Conservation (phyloP, 768 basidiomycete genomes). For the Leccinum barrowsii region DNA sequence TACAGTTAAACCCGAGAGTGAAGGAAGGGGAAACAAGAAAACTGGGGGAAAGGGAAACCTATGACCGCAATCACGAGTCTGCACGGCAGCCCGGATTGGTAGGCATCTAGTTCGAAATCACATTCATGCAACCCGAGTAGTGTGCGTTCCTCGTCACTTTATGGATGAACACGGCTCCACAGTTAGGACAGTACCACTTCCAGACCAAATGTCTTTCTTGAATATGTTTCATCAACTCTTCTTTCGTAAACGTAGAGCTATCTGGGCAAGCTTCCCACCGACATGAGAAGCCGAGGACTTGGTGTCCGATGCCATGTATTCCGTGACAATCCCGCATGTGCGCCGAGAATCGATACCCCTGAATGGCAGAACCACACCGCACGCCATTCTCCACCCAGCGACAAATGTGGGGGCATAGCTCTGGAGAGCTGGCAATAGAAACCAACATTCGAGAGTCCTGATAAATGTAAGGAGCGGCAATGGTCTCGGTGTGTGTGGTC, state of each 20-base stretch:
- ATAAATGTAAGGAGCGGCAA: conserved; percentile 8
- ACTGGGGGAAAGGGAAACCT: not conserved
- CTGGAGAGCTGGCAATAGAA: conserved; percentile 27
- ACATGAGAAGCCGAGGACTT: conserved; percentile 13
- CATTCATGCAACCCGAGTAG: conserved; percentile 7
- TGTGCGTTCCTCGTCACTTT: conserved; percentile 20
- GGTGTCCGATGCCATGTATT: conserved; percentile 9
- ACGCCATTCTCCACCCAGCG: conserved; percentile 17
- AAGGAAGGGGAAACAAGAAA: not conserved
- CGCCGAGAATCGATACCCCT: conserved; percentile 13
- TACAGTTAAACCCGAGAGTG: not conserved
- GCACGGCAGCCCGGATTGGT: not conserved
- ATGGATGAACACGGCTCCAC: conserved; percentile 16
- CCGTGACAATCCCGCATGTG: conserved; percentile 24
- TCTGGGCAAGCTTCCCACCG: conserved; percentile 26
- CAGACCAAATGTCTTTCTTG: conserved; percentile 25
- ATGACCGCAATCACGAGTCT: not conserved
- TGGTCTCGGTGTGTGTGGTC: not conserved
- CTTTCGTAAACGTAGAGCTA: conserved; percentile 14
- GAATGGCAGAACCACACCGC: conserved; percentile 13
- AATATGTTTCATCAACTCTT: conserved; percentile 22
- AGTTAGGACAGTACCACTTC: conserved; percentile 24
- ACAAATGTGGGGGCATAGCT: conserved; percentile 23
- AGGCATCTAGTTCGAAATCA: not conserved
- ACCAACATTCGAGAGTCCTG: conserved; percentile 26